phyloP scores from a whole-genome alignment of 2,329 filamentous ascomycete genomes.

The Cladosporium halotolerans region DNA sequence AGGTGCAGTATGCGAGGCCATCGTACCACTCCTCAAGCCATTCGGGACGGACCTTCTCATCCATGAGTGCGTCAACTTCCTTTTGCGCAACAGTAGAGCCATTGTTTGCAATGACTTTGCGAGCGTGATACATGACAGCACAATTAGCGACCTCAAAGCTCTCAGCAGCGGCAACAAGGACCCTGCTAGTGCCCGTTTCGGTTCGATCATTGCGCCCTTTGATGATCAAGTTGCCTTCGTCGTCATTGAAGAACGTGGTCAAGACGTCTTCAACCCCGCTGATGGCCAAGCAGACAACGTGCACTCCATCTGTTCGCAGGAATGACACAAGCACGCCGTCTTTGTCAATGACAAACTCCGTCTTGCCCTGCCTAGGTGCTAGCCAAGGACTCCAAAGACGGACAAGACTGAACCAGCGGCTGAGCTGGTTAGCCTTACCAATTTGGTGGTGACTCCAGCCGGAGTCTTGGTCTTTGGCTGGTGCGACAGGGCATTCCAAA shows the following conservation, averaged over 20 bases:
- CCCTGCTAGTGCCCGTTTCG: conserved; percentile 48
- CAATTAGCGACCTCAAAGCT: conserved; percentile 70
- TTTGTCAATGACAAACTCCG: conserved; percentile 62
- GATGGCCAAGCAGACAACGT: conserved; percentile 71
- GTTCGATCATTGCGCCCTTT: conserved; percentile 66
- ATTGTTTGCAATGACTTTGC: conserved; percentile 50
- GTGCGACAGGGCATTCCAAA: conserved; percentile 51
- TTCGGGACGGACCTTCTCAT: conserved; percentile 46
- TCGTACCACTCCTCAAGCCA: conserved; percentile 91
- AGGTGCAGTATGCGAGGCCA: conserved; percentile 89
- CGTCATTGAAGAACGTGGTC: conserved; percentile 61
- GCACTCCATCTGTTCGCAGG: conserved; percentile 61
- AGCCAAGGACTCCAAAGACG: conserved; percentile 79
- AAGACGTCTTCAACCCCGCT: conserved; percentile 67
- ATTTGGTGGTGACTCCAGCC: conserved; percentile 51
- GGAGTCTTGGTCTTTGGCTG: conserved; percentile 54
- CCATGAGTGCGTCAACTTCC: conserved; percentile 42
- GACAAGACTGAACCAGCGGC: conserved; percentile 76
- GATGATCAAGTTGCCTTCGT: conserved; percentile 60
- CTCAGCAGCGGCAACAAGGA: conserved; percentile 66
- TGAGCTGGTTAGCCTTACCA: conserved; percentile 57
- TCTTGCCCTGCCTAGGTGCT: conserved; percentile 74
- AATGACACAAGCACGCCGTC: conserved; percentile 76
- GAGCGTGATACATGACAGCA: conserved; percentile 81
- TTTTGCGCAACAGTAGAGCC: conserved; percentile 37